phyloP scores from a whole-genome alignment of 176 grass and related monocot genomes.

The Raddia distichophylla region DNA sequence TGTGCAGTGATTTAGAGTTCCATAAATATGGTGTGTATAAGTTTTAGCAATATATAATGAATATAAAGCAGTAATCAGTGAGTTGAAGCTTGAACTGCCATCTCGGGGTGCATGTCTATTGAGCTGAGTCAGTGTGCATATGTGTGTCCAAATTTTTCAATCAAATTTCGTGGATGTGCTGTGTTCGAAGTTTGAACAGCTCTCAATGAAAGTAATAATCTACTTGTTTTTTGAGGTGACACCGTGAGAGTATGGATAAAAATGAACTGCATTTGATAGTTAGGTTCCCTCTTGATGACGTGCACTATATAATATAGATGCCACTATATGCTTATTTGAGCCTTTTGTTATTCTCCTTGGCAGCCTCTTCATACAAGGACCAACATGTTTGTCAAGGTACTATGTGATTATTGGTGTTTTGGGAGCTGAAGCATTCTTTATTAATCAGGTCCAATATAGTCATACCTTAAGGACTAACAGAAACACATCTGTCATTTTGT shows the following conservation, averaged over 20 bases:
- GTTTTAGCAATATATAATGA: not conserved
- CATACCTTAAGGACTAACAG: not conserved
- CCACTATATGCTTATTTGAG: conserved; percentile 15
- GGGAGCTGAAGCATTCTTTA: conserved; percentile 25
- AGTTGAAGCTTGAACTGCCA: conserved; percentile 1
- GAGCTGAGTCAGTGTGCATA: not conserved
- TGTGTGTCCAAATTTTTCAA: not conserved
- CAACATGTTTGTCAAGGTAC: conserved; percentile 76
- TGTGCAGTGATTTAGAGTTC: not conserved
- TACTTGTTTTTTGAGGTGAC: not conserved
- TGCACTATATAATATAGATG: not conserved
- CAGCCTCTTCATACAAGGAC: conserved; percentile 37
- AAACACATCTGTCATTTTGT: not conserved
- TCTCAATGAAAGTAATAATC: not conserved
- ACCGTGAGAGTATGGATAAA: not conserved
- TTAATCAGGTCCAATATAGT: not conserved
- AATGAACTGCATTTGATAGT: not conserved
- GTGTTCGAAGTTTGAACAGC: not conserved
- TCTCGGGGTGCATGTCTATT: not conserved
- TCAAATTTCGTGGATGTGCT: not conserved
- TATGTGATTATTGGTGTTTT: conserved; percentile 3
- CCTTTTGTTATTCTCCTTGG: conserved; percentile 39
- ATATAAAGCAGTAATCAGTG: not conserved
- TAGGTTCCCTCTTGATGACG: not conserved
- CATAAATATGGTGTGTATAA: not conserved